A percentile compares a stretch with the other conserved stretches of the same genome.
These are phyloP conservation scores for Cicer pinnatifidum DNA, from an alignment of 306 rosid species.

Conservation along the genomic window DNA sequence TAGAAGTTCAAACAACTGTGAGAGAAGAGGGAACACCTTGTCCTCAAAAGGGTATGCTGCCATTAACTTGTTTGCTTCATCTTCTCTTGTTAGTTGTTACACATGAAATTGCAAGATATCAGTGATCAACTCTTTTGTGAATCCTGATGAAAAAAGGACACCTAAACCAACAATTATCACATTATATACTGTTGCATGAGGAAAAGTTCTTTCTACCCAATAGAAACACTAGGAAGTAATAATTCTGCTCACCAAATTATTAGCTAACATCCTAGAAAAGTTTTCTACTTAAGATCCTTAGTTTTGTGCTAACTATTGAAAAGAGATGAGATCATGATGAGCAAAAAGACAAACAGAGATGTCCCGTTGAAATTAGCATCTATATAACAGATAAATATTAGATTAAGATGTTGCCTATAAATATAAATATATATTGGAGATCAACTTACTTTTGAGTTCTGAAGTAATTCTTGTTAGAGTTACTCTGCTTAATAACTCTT, in stretches of 20 bases:
- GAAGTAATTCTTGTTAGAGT: too few species aligned
- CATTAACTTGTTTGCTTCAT: too few species aligned
- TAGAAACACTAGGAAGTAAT: not conserved
- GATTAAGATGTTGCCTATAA: not conserved
- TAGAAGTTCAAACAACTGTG: too few species aligned
- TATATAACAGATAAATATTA: not conserved
- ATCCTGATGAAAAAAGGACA: too few species aligned
- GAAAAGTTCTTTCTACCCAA: not conserved
- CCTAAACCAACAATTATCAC: too few species aligned
- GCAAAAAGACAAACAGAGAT: not conserved
- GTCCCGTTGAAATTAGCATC: not conserved
- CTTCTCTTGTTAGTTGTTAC: too few species aligned
- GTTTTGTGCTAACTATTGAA: not conserved
- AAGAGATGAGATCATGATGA: not conserved
- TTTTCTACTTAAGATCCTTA: not conserved
- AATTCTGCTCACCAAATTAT: not conserved
- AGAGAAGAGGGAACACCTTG: too few species aligned
- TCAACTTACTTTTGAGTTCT: not conserved
- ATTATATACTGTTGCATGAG: too few species aligned
- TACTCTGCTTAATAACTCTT: too few species aligned
- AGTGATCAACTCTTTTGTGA: too few species aligned
- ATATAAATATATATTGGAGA: not conserved
- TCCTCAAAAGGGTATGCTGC: too few species aligned
- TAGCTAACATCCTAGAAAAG: not conserved
- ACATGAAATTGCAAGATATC: too few species aligned